A percentile compares a stretch with the other conserved stretches of the same genome.
Evolutionary conservation across 1,284 basidiomycete genomes (phyloP).

Genomic region (Trichosporon asahii): DNA sequence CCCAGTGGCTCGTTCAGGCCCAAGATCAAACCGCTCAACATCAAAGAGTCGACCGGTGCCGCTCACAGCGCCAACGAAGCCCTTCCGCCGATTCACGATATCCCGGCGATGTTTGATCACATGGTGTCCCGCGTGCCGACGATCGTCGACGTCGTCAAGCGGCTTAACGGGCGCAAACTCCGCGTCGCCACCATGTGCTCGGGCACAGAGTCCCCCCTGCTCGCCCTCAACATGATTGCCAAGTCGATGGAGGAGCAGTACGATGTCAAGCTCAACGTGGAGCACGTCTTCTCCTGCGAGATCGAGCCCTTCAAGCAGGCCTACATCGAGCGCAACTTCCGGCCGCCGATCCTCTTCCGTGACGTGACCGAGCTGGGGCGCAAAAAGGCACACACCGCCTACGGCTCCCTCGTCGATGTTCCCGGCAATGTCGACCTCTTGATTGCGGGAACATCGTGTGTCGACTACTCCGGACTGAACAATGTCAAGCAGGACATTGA

Average conservation of each 20-base stretch:
- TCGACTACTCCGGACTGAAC: constrained; percentile 93
- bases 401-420: constrained; percentile 78
- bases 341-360: constrained; percentile 75
- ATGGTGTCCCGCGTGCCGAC: constrained; percentile 53
- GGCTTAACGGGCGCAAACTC: constrained; percentile 73
- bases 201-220: constrained; percentile 88
- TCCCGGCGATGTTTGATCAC: constrained; percentile 80
- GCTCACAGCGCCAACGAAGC: constrained; percentile 44
- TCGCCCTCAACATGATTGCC: constrained; percentile 81
- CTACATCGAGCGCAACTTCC: constrained; percentile 93
- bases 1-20: constrained; percentile 30
- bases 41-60: constrained; percentile 22
- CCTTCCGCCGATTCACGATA: constrained; percentile 73
- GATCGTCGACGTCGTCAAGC: constrained; percentile 60
- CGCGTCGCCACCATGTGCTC: constrained; percentile 93
- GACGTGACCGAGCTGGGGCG: constrained; percentile 89
- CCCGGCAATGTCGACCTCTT: constrained; percentile 83
- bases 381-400: constrained; percentile 78
- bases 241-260: constrained; percentile 68
- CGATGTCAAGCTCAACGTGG: constrained; percentile 64
- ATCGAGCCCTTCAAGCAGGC: constrained; percentile 98
- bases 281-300: constrained; percentile 96
- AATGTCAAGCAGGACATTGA: constrained; percentile 87
- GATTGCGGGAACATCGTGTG: constrained; percentile 90
- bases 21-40: constrained; percentile 31